phyloP scores from a whole-genome alignment of 768 basidiomycete genomes.

The Hortiboletus flavorubellus region DNA sequence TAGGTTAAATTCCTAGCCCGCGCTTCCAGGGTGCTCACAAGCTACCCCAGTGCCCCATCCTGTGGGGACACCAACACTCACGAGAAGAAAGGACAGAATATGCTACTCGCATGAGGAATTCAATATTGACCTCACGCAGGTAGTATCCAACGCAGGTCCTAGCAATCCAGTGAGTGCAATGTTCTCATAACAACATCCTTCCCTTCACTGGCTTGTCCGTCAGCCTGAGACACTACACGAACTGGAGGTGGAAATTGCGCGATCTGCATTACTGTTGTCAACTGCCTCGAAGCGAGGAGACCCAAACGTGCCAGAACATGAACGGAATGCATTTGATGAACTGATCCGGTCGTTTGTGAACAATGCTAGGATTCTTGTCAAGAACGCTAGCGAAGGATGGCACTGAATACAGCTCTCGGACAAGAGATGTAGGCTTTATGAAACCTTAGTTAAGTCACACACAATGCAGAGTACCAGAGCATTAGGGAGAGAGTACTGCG shows the following conservation, averaged over 20 bases:
- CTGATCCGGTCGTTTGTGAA: slow-evolving; percentile 91
- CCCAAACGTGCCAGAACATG: slow-evolving; percentile 54
- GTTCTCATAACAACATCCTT: not conserved
- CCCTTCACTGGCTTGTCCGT: slow-evolving; percentile 3
- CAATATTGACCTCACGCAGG: slow-evolving; percentile 91
- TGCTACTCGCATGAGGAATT: slow-evolving; percentile 95
- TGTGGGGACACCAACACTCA: slow-evolving; percentile 54
- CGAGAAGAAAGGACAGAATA: slow-evolving; percentile 83
- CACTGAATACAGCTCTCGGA: slow-evolving; percentile 11
- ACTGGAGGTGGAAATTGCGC: slow-evolving; percentile 83
- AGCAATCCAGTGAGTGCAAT: slow-evolving; percentile 46
- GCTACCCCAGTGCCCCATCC: slow-evolving; percentile 60
- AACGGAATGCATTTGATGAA: slow-evolving; percentile 81
- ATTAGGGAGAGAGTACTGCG: slow-evolving; percentile 14
- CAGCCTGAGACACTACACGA: slow-evolving; percentile 74
- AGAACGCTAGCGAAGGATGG: slow-evolving; percentile 65
- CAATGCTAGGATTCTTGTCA: slow-evolving; percentile 83
- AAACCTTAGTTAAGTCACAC: slow-evolving; percentile 1
- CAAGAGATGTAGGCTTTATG: not conserved
- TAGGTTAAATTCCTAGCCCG: slow-evolving; percentile 36
- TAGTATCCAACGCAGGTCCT: slow-evolving; percentile 53
- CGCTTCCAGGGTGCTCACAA: not conserved
- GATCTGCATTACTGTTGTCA: slow-evolving; percentile 66
- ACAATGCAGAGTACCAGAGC: slow-evolving; percentile 6
- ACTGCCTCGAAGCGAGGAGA: slow-evolving; percentile 70